A percentile compares a stretch with the other conserved stretches of the same genome.
Conservation (phyloP, 1,284 basidiomycete genomes). For the Ustilago xerochloae region DNA sequence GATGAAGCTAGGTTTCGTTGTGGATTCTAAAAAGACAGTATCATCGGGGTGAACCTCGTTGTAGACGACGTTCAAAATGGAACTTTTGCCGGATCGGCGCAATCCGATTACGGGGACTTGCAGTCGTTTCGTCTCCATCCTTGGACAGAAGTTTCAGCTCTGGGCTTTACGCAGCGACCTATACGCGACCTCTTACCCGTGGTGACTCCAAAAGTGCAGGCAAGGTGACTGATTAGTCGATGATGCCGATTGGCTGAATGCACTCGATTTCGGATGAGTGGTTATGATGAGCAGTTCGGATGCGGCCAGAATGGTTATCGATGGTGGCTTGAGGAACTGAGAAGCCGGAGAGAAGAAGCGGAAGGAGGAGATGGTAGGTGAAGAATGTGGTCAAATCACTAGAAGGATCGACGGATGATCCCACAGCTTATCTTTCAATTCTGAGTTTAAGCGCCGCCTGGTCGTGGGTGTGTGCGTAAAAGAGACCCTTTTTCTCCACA, state of each 20-base stretch:
- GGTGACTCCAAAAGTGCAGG: no score
- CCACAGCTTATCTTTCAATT: slow-evolving; percentile 4
- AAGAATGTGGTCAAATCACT: neutral
- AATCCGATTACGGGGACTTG: slow-evolving; percentile 48
- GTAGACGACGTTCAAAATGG: slow-evolving; percentile 90
- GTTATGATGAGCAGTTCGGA: no score
- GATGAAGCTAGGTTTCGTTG: slow-evolving; percentile 34
- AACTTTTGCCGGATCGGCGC: slow-evolving; percentile 82
- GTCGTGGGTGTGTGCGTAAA: slow-evolving; percentile 2
- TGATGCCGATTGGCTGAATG: neutral
- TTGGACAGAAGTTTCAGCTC: no score
- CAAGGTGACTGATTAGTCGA: neutral
- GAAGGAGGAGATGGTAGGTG: neutral
- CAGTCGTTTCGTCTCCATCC: slow-evolving; percentile 34
- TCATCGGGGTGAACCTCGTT: slow-evolving; percentile 84
- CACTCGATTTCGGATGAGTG: neutral
- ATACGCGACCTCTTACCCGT: neutral
- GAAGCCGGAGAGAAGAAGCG: no score
- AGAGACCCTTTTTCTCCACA: slow-evolving; percentile 21
- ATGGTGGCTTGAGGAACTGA: no score
- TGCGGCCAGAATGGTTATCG: no score
- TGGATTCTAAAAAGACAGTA: slow-evolving; percentile 85
- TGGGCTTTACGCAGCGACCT: neutral
- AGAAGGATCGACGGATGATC: neutral
- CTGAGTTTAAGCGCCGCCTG: neutral